These are phyloP conservation scores for Tuber melanosporum DNA, from an alignment of 495 filamentous ascomycete genomes.

Conservation along the genomic window DNA sequence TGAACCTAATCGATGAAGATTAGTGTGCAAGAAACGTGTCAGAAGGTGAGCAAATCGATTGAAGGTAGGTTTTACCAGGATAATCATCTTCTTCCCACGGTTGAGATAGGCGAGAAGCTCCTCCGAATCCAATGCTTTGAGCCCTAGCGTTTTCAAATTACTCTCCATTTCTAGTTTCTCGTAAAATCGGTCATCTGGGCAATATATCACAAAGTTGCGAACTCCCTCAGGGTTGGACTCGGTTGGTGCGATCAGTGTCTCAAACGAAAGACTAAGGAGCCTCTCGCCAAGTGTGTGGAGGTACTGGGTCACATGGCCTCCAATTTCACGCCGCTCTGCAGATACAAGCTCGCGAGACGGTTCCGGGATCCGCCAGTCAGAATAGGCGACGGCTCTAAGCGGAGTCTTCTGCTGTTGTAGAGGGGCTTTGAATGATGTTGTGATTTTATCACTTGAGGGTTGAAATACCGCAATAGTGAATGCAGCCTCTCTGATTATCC, in stretches of 20 bases:
- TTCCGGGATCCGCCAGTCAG: slow-evolving; percentile 25
- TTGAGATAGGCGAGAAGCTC: slow-evolving; percentile 13
- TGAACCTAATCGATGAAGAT: slow-evolving; percentile 23
- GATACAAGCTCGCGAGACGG: slow-evolving; percentile 3
- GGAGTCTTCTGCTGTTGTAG: slow-evolving; percentile 33
- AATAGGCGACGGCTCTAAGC: slow-evolving; percentile 38
- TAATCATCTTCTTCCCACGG: slow-evolving; percentile 16
- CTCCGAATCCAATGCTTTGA: slow-evolving; percentile 19
- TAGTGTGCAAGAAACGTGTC: not conserved
- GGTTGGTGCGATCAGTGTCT: slow-evolving; percentile 7
- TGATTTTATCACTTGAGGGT: slow-evolving; percentile 36
- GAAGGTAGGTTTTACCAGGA: slow-evolving; percentile 21
- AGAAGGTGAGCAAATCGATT: not conserved
- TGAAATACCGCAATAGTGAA: slow-evolving; percentile 40
- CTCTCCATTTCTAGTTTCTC: slow-evolving; percentile 36
- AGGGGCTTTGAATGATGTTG: slow-evolving; percentile 35
- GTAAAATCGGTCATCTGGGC: slow-evolving; percentile 31
- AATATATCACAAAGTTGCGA: slow-evolving; percentile 32
- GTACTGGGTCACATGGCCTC: slow-evolving; percentile 13
- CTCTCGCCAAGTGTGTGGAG: slow-evolving; percentile 25
- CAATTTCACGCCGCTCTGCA: slow-evolving; percentile 1
- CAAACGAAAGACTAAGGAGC: slow-evolving; percentile 13
- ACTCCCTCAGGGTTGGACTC: slow-evolving; percentile 21
- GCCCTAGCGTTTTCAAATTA: slow-evolving; percentile 16
- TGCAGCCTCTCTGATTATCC: slow-evolving; percentile 30